phyloP scores from a whole-genome alignment of 805 yeast genomes.

The Barnettozyma pratensis region DNA sequence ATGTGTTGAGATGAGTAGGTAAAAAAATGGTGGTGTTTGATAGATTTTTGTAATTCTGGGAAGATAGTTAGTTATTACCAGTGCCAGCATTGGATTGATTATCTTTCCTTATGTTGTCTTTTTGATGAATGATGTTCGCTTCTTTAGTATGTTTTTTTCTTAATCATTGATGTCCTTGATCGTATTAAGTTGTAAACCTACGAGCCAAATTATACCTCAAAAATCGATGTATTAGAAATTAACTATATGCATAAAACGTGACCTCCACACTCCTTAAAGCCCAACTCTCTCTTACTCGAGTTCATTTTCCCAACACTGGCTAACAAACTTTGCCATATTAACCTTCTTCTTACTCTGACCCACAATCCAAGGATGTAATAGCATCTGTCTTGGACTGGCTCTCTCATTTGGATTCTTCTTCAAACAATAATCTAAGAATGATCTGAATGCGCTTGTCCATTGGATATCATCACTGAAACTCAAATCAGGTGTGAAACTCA shows the following conservation, averaged over 20 bases:
- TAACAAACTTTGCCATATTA: constrained; percentile 81
- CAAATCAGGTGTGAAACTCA: constrained; percentile 76
- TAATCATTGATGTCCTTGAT: neutral
- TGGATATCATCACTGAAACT: constrained; percentile 70
- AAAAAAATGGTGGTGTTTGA: neutral
- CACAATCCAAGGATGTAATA: constrained; percentile 87
- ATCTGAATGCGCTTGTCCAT: constrained; percentile 83
- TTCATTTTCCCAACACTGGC: constrained; percentile 32
- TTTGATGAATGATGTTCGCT: neutral
- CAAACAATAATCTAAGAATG: constrained; percentile 74
- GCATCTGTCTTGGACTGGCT: constrained; percentile 92
- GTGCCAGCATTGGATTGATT: too few relatives aligned
- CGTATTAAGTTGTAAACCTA: too few relatives aligned
- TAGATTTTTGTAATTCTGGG: neutral
- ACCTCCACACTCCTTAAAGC: neutral
- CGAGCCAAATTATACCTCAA: too few relatives aligned
- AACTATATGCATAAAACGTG: neutral
- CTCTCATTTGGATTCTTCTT: constrained; percentile 74
- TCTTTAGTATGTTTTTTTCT: neutral
- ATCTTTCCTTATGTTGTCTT: neutral
- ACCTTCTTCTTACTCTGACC: constrained; percentile 71
- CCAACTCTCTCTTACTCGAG: neutral
- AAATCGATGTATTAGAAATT: too few relatives aligned
- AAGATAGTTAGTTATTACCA: neutral
- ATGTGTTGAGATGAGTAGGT: neutral